Evolutionary conservation across 306 rosid genomes (phyloP), one percentile per base, ranked within the genome.

Genomic region (Cajanus cajan): DNA sequence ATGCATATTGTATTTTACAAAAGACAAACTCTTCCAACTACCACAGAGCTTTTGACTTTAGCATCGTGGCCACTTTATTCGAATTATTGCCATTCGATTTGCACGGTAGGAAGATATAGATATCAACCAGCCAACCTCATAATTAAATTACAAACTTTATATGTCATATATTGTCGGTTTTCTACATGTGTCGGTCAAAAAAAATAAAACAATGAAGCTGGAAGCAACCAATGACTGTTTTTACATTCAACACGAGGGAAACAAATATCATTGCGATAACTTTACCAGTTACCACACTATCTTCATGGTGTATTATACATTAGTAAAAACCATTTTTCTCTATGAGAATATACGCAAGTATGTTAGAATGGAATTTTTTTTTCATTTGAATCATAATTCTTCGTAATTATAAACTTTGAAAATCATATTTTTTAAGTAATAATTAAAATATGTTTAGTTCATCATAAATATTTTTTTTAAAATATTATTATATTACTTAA

Each of bases 1-100:
- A 57, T 78, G 62, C 40, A 22, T n/a, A n/a, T 14, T 73, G 33
- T 50, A 28, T 57, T 74, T 63, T 58, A 51, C 64, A 63, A 86
- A 58, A 82, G 85, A 77, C 80, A 82, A 76, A 71, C 25, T 63
- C 43, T 45, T 57, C 48, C 71, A 58, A 57, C 77, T 13, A 63
- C 76, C 69, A 37, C 41, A 21, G n/a, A n/a, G 25, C 80, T 64
- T 82, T 85, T 59, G 77, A 63, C 74, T 79, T 77, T 69, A 48
- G 76, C 84, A 63, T 65, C 79, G 67, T 61, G 36, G 79, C 55
- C 25, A 58, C 78, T 51, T 72, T 70, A 78, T 78, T 76, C 58
- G 73, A 58, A 55, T 64, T 55, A 43, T 77, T 74, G 15, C 69
- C 40, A 51, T 82, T 72, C 25, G 33, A 74, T 71, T 47, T 36